A percentile compares a stretch with the other conserved stretches of the same genome.
Evolutionary conservation across 495 filamentous ascomycete genomes (phyloP).

Genomic region (Niebla homalea): DNA sequence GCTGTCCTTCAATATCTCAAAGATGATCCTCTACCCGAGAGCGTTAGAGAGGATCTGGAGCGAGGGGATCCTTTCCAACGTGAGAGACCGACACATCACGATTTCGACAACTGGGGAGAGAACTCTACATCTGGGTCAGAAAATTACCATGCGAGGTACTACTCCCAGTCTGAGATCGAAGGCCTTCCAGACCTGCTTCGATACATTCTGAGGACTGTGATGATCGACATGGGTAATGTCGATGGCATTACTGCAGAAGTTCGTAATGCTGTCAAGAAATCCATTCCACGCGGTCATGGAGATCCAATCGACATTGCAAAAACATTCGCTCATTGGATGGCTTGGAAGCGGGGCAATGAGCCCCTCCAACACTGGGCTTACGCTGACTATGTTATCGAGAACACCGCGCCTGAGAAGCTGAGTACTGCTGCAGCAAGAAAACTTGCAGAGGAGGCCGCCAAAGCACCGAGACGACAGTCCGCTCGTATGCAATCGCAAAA

Average conservation of each 20-base stretch:
- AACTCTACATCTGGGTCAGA: slow-evolving; percentile 30
- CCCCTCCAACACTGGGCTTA: slow-evolving; percentile 52
- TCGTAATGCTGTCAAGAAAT: slow-evolving; percentile 45
- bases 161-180: slow-evolving; percentile 56
- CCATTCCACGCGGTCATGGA: slow-evolving; percentile 49
- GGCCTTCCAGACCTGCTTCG: slow-evolving; percentile 48
- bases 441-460: slow-evolving; percentile 18
- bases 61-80: slow-evolving; percentile 44
- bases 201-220: slow-evolving; percentile 54
- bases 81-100: slow-evolving; percentile 41
- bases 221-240: slow-evolving; percentile 50
- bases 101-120: slow-evolving; percentile 42
- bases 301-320: slow-evolving; percentile 50
- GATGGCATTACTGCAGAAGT: slow-evolving; percentile 44
- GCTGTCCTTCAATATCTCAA: slow-evolving; percentile 52
- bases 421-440: slow-evolving; percentile 20
- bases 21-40: slow-evolving; percentile 49
- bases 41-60: slow-evolving; percentile 42
- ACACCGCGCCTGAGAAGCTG: slow-evolving; percentile 15
- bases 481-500: slow-evolving; percentile 17
- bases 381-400: slow-evolving; percentile 24
- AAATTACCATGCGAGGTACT: slow-evolving; percentile 48
- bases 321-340: slow-evolving; percentile 55
- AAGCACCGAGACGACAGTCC: slow-evolving; percentile 18
- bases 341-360: slow-evolving; percentile 65